Base-by-base conservation (phyloP, 1,284 basidiomycete species). In the Coniferiporia sulphurascens region DNA sequence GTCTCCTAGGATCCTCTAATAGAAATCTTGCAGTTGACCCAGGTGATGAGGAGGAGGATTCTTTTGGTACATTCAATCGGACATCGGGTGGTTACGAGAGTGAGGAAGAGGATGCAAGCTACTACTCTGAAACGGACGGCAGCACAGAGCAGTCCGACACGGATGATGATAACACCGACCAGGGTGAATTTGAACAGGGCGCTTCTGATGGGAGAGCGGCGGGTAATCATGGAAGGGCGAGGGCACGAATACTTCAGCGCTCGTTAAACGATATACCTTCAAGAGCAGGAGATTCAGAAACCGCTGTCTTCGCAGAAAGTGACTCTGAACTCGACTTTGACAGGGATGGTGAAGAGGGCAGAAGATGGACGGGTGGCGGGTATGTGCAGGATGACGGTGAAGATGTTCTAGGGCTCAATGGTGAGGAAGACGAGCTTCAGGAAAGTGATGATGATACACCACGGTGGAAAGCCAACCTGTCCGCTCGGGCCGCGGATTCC, bases 381-480 rank as follows among this genome's bases (percentile, higher is more conserved):
- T 41, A 2, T 52, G 35, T 13, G 22, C 48, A 49, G n/a, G 9
- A 52, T 34, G 27, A 44, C 10, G 46, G 15, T 13, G 19, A 38
- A 15, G 38, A 34, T 36, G 15, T 12, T 32, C 48, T 43, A 19
- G n/a, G 49, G 9, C 21, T 52, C 21, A 34, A 35, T 46, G 79
- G 77, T 10, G 77, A 77, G 17, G 77, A 71, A 3, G 72, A 73
- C 1, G 76, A 72, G 2, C 76, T 72, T 7, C 74, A 75, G 34
- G 72, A 12, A 32, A 43, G 48, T 43, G 22, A 17, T 4, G 56
- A 49, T 19, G 27, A 49, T 49, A 27, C n/a, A 62, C 91, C 91
- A 0, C 76, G 75, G 64, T 96, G 93, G 93, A 96, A 95, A 73
- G 68, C 72, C n/a, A 80, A 89, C 66, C 76, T 96, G 1, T 77